These are phyloP conservation scores for Cercospora sojina DNA, from an alignment of 2,329 filamentous ascomycete species.

Conservation along the genomic window DNA sequence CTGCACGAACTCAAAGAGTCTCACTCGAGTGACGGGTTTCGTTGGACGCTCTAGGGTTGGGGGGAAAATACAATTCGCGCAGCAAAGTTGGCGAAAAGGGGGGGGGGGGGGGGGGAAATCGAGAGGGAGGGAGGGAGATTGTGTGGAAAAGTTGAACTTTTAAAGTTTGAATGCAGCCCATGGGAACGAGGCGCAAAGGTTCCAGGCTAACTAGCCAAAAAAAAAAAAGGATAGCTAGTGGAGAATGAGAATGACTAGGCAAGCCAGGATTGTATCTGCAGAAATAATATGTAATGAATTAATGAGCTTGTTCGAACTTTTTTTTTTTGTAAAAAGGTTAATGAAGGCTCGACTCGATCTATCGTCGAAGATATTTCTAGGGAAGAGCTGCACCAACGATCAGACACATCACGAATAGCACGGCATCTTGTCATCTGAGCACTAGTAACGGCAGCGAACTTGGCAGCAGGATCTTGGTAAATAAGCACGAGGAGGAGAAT, in stretches of 20 bases:
- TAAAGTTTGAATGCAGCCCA: background rate
- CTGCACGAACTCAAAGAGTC: background rate
- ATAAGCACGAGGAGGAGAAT: too few relatives aligned
- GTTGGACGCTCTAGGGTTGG: background rate
- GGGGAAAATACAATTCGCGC: background rate
- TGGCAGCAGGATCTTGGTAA: too few relatives aligned
- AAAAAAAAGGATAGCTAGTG: background rate
- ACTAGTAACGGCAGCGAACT: too few relatives aligned
- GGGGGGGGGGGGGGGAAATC: too few relatives aligned
- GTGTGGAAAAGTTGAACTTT: background rate
- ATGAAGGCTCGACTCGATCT: too few relatives aligned
- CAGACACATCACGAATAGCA: too few relatives aligned
- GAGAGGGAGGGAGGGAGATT: background rate
- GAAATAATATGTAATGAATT: too few relatives aligned
- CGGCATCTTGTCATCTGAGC: too few relatives aligned
- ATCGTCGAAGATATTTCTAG: too few relatives aligned
- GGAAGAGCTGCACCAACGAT: too few relatives aligned
- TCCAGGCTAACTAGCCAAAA: background rate
- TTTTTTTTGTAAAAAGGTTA: too few relatives aligned
- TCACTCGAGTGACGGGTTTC: background rate
- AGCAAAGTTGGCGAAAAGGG: background rate
- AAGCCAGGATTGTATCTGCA: background rate
- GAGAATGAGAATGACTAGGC: background rate
- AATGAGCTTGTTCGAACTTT: too few relatives aligned
- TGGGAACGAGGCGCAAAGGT: background rate